phyloP scores from a whole-genome alignment of 1,139 yeast genomes.

The Zygosaccharomyces sapae region DNA sequence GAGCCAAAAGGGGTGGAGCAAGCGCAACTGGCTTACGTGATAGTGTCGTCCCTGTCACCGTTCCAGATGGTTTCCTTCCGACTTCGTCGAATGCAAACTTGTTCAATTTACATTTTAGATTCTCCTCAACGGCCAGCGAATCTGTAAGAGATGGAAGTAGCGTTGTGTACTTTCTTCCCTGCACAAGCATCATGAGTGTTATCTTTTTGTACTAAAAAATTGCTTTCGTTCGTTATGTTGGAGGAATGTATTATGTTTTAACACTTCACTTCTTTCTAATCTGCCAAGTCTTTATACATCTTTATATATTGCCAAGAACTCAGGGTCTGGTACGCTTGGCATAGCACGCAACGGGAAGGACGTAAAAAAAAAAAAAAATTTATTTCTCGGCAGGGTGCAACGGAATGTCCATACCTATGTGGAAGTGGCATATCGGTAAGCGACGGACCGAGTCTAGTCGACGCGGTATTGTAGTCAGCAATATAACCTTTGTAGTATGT shows the following conservation, averaged over 20 bases:
- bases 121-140: constrained; percentile 19
- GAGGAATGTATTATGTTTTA: too few species aligned
- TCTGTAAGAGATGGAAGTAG: constrained; percentile 20
- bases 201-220: background rate
- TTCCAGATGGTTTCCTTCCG: constrained; percentile 2
- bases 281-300: background rate
- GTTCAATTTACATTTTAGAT: constrained; percentile 20
- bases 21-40: background rate
- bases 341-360: background rate
- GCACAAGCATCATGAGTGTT: background rate
- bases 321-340: constrained; percentile 5
- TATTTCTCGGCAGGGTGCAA: constrained; percentile 6
- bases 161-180: constrained; percentile 19
- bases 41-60: background rate
- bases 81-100: constrained; percentile 11
- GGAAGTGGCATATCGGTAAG: background rate
- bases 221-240: too few species aligned
- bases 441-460: background rate
- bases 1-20: constrained; percentile 3
- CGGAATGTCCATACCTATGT: background rate
- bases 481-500: background rate
- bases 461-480: background rate
- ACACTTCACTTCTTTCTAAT: too few species aligned
- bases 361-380: background rate
- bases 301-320: constrained; percentile 4